Conservation (phyloP, 805 yeast genomes). For the Suhomyces faveliae region DNA sequence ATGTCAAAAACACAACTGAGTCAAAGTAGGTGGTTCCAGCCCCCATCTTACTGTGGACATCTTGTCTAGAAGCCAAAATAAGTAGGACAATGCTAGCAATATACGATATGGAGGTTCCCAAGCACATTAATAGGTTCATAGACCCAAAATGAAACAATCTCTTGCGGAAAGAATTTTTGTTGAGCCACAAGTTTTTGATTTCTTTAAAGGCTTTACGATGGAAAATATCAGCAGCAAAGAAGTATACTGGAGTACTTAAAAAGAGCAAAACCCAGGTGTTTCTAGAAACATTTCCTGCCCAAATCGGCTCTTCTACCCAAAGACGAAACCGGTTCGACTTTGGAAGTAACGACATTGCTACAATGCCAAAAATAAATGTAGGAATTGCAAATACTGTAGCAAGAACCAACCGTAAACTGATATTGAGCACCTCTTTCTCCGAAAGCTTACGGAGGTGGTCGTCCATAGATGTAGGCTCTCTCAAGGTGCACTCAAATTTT, state of each 20-base stretch:
- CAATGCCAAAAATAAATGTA: slow-evolving; percentile 65
- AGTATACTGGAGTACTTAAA: slow-evolving; percentile 69
- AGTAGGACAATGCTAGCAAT: slow-evolving; percentile 63
- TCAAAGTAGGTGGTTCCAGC: slow-evolving; percentile 71
- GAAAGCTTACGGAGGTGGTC: slow-evolving; percentile 58
- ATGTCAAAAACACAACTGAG: slow-evolving; percentile 72
- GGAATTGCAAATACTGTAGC: slow-evolving; percentile 60
- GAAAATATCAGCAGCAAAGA: slow-evolving; percentile 71
- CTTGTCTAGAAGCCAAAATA: slow-evolving; percentile 40
- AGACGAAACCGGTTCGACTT: slow-evolving; percentile 37
- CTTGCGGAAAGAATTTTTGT: slow-evolving; percentile 52
- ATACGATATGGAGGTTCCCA: slow-evolving; percentile 74
- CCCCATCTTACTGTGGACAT: slow-evolving; percentile 30
- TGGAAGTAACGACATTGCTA: slow-evolving; percentile 63
- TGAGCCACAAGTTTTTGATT: slow-evolving; percentile 54
- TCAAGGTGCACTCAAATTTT: slow-evolving; percentile 49
- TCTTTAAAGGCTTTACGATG: slow-evolving; percentile 67
- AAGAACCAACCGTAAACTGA: slow-evolving; percentile 47
- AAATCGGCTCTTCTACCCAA: slow-evolving; percentile 61
- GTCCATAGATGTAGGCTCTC: slow-evolving; percentile 57
- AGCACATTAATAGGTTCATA: slow-evolving; percentile 68
- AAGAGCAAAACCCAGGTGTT: slow-evolving; percentile 65
- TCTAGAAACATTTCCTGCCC: slow-evolving; percentile 61
- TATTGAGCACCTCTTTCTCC: slow-evolving; percentile 43
- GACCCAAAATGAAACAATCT: slow-evolving; percentile 71